Base-by-base conservation (phyloP, 345 rosid genomes). In the Eucalyptus erythrocorys region DNA sequence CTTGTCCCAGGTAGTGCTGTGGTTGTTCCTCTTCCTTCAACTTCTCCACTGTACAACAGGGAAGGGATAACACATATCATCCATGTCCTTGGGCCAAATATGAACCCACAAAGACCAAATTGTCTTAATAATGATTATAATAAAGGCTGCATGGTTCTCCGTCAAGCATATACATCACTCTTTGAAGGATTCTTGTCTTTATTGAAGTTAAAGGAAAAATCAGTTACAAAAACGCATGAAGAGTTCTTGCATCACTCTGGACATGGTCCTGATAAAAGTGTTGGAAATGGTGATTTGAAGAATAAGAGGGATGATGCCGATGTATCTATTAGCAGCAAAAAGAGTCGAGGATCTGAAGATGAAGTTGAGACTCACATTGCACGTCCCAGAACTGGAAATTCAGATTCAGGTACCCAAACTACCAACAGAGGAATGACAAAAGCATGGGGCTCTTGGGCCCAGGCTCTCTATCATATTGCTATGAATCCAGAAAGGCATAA, bases 21-120 rank as follows among this genome's bases (percentile, higher is more conserved):
- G 22, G 97, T 94, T 88, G 99, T 97, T 89, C 97, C 98, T 55
- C 98, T 98, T 71, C 95, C 98, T 91, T 92, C 95, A 88, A 92
- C 92, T 76, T 96, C 95, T 92, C 98, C 98, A n/a, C 89, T 98
- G 92, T 93, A 86, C 82, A 86, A 24, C 34, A 93, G 91, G 91
- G 98, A 98, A 95, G 97, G 97, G 26, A 92, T 98, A 90, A 91
- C 97, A 80, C 98, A 98, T 90, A 95, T 97, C 88, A 95, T 98
- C 92, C 99, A 98, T 93, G 98, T 98, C 89, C 96, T 98, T 93
- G 99, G 99, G 84, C 99, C 99, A 57, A 97, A 98, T 90, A 97
- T 97, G 99, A 98, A 98, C 89, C 98, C 97, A 42, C 91, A 91
- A 59, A 94, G 98, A 90, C 99, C 99, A 59, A 92, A 98, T 89